Percentiles rank a stretch among this genome's conserved stretches.
These are phyloP conservation scores for Mycena vulgaris DNA, from an alignment of 768 basidiomycete genomes.

Conservation along the genomic window DNA sequence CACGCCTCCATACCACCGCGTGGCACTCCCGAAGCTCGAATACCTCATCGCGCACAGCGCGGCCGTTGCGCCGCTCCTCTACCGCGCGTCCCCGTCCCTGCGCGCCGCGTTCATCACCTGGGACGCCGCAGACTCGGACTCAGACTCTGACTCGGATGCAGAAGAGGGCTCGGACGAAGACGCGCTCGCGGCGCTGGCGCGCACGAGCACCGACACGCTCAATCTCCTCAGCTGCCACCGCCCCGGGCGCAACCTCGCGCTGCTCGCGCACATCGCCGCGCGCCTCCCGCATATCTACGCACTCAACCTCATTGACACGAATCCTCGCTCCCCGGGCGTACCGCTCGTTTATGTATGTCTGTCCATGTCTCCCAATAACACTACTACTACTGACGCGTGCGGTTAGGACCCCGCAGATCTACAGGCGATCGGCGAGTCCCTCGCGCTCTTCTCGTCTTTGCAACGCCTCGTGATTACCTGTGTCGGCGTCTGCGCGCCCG, in stretches of 20 bases:
- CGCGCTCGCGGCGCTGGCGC: conserved; percentile 50
- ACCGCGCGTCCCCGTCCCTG: conserved; percentile 45
- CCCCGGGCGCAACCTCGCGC: conserved; percentile 58
- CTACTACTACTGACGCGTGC: too few relatives aligned
- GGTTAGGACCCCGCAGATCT: conserved; percentile 42
- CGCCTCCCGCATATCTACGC: conserved; percentile 52
- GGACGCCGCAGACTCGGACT: conserved; percentile 52
- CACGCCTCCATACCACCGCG: neutral
- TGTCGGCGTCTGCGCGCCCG: conserved; percentile 47
- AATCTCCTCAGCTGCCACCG: conserved; percentile 54
- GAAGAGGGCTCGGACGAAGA: conserved; percentile 30
- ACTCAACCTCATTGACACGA: conserved; percentile 54
- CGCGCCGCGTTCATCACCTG: conserved; percentile 56
- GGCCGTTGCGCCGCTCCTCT: conserved; percentile 47
- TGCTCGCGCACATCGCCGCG: conserved; percentile 52
- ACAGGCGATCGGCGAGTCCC: conserved; percentile 43
- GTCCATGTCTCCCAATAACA: neutral
- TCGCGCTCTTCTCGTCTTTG: conserved; percentile 52
- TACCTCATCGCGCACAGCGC: conserved; percentile 53
- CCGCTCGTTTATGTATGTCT: neutral
- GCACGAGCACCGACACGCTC: conserved; percentile 50
- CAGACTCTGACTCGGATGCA: too few relatives aligned
- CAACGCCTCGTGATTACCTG: conserved; percentile 51
- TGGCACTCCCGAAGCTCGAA: conserved; percentile 49
- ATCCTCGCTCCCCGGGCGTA: conserved; percentile 45